phyloP scores from a whole-genome alignment of 2,329 filamentous ascomycete genomes.

The Endocalyx cinctus region DNA sequence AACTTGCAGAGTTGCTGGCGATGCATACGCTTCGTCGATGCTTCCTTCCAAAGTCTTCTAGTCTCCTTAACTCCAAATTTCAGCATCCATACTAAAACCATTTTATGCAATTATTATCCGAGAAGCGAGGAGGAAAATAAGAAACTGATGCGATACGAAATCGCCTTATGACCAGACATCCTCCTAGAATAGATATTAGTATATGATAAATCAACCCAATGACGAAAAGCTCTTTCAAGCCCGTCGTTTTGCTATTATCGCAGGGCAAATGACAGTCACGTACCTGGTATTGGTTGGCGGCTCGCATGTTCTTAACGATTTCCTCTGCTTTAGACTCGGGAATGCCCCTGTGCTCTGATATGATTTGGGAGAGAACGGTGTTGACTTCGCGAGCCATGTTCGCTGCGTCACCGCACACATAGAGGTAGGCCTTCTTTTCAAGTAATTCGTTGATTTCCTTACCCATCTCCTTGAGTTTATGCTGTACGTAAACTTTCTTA shows the following conservation, averaged over 20 bases:
- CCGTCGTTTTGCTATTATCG: too few relatives aligned
- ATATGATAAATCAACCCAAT: too few relatives aligned
- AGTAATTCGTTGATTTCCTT: slow-evolving; percentile 84
- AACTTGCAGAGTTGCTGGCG: too few relatives aligned
- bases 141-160: too few relatives aligned
- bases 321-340: slow-evolving; percentile 87
- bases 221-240: too few relatives aligned
- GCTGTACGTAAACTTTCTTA: slow-evolving; percentile 96
- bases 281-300: slow-evolving; percentile 93
- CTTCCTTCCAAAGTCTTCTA: too few relatives aligned
- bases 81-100: slow-evolving; percentile 14
- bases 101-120: too few relatives aligned
- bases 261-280: too few relatives aligned
- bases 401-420: slow-evolving; percentile 95
- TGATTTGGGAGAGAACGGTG: slow-evolving; percentile 77
- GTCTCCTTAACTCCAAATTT: slow-evolving; percentile 18
- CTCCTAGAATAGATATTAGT: slow-evolving; percentile 48
- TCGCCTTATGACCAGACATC: slow-evolving; percentile 61
- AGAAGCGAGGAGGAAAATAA: too few relatives aligned
- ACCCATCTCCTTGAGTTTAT: slow-evolving; percentile 78
- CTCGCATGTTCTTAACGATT: slow-evolving; percentile 94
- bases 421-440: slow-evolving; percentile 85
- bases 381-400: slow-evolving; percentile 97
- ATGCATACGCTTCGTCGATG: too few relatives aligned
- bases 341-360: slow-evolving; percentile 77